Conservation (phyloP, 331 rosid species). For the Prunus yedoensis region DNA sequence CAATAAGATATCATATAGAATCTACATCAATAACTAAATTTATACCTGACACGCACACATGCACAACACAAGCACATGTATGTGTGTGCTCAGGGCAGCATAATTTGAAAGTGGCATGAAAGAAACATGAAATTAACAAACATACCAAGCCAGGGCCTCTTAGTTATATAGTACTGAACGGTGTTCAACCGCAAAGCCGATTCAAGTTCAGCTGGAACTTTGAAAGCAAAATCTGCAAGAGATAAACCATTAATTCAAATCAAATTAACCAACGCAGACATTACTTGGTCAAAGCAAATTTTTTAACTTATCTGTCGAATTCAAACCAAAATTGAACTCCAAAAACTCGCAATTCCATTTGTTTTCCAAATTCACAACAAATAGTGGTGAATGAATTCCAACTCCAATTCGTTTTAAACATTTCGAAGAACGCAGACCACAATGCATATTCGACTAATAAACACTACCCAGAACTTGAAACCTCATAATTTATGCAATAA, state of each 20-base stretch:
- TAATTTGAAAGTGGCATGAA: not conserved
- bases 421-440: not conserved
- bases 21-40: constrained; percentile 2
- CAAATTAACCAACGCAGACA: not conserved
- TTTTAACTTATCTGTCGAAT: not conserved
- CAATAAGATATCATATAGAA: constrained; percentile 29
- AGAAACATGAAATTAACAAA: not conserved
- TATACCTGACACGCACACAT: not conserved
- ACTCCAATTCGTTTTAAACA: constrained; percentile 15
- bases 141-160: constrained; percentile 98
- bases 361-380: not conserved
- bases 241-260: not conserved
- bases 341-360: not conserved
- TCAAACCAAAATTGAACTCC: not conserved
- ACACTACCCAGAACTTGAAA: constrained; percentile 11
- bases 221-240: constrained; percentile 59
- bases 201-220: constrained; percentile 71
- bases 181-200: constrained; percentile 72
- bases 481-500: not conserved
- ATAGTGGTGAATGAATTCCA: not conserved
- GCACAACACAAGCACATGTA: not conserved
- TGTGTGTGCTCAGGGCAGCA: not conserved
- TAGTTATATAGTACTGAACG: constrained; percentile 68
- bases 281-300: not conserved
- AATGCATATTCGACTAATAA: not conserved